Percentiles rank a stretch among this genome's conserved stretches.
phyloP scores from a whole-genome alignment of 2,329 filamentous ascomycete species.

The Hypomyces perniciosus region DNA sequence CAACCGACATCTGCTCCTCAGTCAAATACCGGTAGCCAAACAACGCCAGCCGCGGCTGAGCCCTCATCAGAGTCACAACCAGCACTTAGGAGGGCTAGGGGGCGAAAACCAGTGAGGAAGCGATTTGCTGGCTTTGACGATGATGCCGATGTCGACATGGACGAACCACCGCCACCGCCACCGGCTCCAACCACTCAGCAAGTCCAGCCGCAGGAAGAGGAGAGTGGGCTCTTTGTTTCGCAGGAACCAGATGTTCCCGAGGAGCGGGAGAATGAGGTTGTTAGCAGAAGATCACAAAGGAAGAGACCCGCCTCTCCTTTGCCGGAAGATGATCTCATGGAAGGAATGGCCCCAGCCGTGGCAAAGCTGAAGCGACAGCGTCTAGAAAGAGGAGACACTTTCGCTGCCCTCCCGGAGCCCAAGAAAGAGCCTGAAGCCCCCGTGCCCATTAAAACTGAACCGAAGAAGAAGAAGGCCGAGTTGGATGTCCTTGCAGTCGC shows the following conservation, averaged over 20 bases:
- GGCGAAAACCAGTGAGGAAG: conserved; percentile 38
- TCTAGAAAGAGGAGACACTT: conserved; percentile 51
- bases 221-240: conserved; percentile 51
- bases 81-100: conserved; percentile 16
- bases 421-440: conserved; percentile 15
- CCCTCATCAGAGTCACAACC: conserved; percentile 19
- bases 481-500: conserved; percentile 65
- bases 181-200: conserved; percentile 5
- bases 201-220: conserved; percentile 22
- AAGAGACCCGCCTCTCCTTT: conserved; percentile 42
- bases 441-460: conserved; percentile 11
- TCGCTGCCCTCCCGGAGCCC: conserved; percentile 26
- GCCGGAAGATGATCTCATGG: conserved; percentile 54
- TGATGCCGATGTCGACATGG: conserved; percentile 35
- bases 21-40: conserved; percentile 5
- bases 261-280: conserved; percentile 18
- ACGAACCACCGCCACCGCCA: conserved; percentile 15
- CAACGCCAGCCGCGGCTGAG: conserved; percentile 13
- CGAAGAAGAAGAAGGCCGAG: conserved; percentile 52
- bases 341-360: conserved; percentile 69
- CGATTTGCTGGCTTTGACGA: conserved; percentile 69
- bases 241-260: conserved; percentile 33
- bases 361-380: conserved; percentile 74
- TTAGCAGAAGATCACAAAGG: conserved; percentile 26
- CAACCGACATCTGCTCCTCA: conserved; percentile 8